Evolutionary conservation across 805 yeast genomes (phyloP), one percentile per base, ranked within the genome.

Genomic region (Wickerhamiella bombiphila): DNA sequence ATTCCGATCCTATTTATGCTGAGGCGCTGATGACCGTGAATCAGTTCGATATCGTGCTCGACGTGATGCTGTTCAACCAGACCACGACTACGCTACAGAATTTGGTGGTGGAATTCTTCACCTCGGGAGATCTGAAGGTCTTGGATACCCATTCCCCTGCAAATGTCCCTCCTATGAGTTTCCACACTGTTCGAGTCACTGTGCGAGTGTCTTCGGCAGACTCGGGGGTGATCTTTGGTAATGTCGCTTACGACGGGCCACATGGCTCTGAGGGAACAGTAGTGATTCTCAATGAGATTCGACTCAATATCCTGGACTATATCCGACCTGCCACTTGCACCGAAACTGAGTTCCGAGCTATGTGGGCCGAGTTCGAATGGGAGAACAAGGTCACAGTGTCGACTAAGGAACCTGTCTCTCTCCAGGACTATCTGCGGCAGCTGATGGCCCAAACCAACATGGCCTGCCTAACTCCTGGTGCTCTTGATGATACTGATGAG

Each of bases 291-390:
- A 83, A 82, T 53, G 97, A 91, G 56, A 85, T 91, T 35, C 94
- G 86, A 56, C 86, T 91, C 42, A 95, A 91, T 57, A 81, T 91
- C 38, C 82, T 91, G 85, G 97, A 91, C 60, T 91, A 91, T 63
- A 85, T 91, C 59, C 83, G 82, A 57, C 96, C 98, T 16, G 91
- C 93, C n/a, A 69, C 72, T 18, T 81, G 94, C 58, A 65, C 85
- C 13, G 97, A 88, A 61, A 73, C 76, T 32, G 79, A 73, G 49
- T 91, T 91, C 80, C 80, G 98, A 55, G 72, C 76, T 52, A 88
- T 86, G 97, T 91, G 99, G 99, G 83, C 85, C 57, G 96, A 86
- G 58, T 91, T 93, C 56, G 99, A 91, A 63, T 91, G 98, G 98
- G 98, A 91, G 61, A 91, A 91, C 66, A 91, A 91, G 66, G 86